Conservation (phyloP, 2,329 filamentous ascomycete species). For the Trichoderma sp. region DNA sequence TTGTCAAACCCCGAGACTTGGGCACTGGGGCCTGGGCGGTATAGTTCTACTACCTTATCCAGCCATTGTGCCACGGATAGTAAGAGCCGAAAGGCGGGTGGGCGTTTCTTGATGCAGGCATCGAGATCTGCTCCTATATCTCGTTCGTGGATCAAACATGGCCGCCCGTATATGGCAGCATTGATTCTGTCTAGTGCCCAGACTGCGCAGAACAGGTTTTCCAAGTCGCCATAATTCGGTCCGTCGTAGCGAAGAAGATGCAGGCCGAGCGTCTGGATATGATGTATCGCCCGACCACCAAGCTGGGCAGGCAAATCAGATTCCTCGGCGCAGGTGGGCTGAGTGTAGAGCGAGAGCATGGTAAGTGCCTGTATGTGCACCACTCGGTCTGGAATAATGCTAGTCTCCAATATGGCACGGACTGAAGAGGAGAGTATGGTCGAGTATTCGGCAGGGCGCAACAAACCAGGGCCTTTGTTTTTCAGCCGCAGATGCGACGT, state of each 20-base stretch:
- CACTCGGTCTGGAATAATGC: slow-evolving; percentile 56
- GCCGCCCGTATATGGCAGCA: slow-evolving; percentile 60
- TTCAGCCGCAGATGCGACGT: slow-evolving; percentile 48
- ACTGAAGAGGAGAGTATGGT: slow-evolving; percentile 51
- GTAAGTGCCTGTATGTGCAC: slow-evolving; percentile 56
- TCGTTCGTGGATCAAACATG: slow-evolving; percentile 61
- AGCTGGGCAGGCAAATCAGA: slow-evolving; percentile 57
- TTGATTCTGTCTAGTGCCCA: slow-evolving; percentile 64
- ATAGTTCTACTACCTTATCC: slow-evolving; percentile 61
- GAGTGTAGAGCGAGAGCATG: slow-evolving; percentile 61
- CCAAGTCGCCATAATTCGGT: slow-evolving; percentile 45
- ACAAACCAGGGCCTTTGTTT: slow-evolving; percentile 41
- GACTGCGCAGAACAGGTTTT: slow-evolving; percentile 58
- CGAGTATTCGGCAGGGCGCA: slow-evolving; percentile 52
- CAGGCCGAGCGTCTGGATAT: slow-evolving; percentile 57
- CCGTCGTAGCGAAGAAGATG: slow-evolving; percentile 51
- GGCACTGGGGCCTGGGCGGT: slow-evolving; percentile 54
- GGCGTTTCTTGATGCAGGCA: slow-evolving; percentile 52
- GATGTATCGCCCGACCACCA: slow-evolving; percentile 56
- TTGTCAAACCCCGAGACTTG: slow-evolving; percentile 46
- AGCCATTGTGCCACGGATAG: slow-evolving; percentile 57
- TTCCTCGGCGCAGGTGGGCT: slow-evolving; percentile 55
- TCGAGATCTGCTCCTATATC: slow-evolving; percentile 59
- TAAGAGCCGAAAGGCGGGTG: slow-evolving; percentile 59
- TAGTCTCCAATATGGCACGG: slow-evolving; percentile 53